phyloP scores from a whole-genome alignment of 2,329 filamentous ascomycete species.

The Hypomyces perniciosus region DNA sequence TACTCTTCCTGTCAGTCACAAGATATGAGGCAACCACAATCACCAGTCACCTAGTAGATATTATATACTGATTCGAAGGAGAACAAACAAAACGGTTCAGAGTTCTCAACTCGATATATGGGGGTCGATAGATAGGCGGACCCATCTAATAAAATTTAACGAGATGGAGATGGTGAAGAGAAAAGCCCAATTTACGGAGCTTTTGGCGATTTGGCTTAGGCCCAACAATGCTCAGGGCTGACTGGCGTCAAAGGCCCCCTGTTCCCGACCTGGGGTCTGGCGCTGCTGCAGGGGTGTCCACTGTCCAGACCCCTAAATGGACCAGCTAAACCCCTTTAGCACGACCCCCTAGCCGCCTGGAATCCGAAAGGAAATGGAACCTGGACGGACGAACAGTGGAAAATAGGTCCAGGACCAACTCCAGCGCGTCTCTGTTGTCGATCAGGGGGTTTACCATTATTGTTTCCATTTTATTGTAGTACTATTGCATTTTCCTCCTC shows the following conservation, averaged over 20 bases:
- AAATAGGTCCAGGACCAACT: too few relatives aligned
- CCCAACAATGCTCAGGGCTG: background rate
- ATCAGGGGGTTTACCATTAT: too few relatives aligned
- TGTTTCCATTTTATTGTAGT: too few relatives aligned
- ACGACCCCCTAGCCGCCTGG: background rate
- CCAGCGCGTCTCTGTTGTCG: too few relatives aligned
- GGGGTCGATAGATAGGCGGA: background rate
- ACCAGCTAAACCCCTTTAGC: constrained; percentile 6
- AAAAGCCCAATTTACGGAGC: constrained; percentile 4
- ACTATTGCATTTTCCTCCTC: too few relatives aligned
- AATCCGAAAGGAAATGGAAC: constrained; percentile 1
- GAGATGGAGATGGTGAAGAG: constrained; percentile 5
- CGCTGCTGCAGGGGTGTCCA: background rate
- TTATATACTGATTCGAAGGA: background rate
- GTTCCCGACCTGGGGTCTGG: constrained; percentile 1
- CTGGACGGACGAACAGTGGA: background rate
- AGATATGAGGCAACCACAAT: too few relatives aligned
- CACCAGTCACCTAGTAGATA: too few relatives aligned
- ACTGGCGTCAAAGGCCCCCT: constrained; percentile 3
- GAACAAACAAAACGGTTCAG: background rate
- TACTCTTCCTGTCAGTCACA: too few relatives aligned
- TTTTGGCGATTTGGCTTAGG: background rate
- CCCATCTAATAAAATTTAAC: constrained; percentile 8
- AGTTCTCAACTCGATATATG: background rate
- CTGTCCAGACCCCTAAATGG: constrained; percentile 1